Conservation (phyloP, 2,329 filamentous ascomycete genomes). For the Sporothrix luriei region DNA sequence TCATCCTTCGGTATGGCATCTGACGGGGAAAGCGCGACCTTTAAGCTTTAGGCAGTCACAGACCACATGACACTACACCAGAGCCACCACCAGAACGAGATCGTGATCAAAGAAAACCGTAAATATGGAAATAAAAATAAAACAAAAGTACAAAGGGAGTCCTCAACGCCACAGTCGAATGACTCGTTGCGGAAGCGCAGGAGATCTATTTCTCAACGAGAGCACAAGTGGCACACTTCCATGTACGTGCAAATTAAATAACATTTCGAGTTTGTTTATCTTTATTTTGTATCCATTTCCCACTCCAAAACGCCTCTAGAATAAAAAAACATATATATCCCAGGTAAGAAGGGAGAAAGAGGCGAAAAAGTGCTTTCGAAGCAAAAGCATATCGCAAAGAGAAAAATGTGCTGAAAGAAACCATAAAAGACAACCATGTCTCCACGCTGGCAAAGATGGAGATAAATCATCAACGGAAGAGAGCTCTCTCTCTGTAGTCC, state of each 20-base stretch:
- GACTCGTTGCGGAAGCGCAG: no score
- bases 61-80: conserved; percentile 14
- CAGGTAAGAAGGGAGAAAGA: background rate
- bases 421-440: background rate
- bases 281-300: conserved; percentile 31
- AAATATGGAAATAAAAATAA: no score
- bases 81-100: background rate
- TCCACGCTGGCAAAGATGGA: background rate
- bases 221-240: background rate
- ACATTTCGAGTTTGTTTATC: conserved; percentile 21
- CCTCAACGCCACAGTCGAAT: no score
- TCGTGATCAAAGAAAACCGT: background rate
- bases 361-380: background rate
- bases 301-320: conserved; percentile 32
- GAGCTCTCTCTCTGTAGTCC: background rate
- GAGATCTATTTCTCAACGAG: no score
- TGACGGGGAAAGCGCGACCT: background rate
- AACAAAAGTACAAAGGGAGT: no score
- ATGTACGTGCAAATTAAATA: background rate
- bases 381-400: background rate
- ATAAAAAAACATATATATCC: background rate
- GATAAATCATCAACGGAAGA: background rate
- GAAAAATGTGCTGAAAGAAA: no score
- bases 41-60: background rate
- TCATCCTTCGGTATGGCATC: background rate